Conservation (phyloP, 768 basidiomycete genomes). For the Xerocomellus chrysenteron region DNA sequence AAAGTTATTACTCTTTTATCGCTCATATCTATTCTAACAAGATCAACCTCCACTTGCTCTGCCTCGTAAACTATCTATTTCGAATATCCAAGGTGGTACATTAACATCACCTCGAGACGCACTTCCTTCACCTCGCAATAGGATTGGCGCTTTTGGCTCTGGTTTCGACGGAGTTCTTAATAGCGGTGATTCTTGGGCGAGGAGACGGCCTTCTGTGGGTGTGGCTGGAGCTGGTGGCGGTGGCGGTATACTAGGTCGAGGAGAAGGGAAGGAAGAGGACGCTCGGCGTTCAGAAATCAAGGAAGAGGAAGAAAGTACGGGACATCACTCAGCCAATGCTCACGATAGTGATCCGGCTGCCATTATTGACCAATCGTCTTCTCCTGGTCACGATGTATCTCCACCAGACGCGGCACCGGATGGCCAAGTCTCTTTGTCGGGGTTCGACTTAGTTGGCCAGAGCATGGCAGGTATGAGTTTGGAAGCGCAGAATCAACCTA, state of each 20-base stretch:
- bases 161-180: constrained; percentile 74
- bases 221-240: constrained; percentile 41
- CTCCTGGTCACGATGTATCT: constrained; percentile 9
- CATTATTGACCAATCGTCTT: constrained; percentile 10
- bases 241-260: constrained; percentile 38
- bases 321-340: constrained; percentile 3
- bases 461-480: constrained; percentile 18
- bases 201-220: constrained; percentile 61
- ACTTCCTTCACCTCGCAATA: constrained; percentile 62
- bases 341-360: constrained; percentile 7
- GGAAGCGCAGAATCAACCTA: constrained; percentile 7
- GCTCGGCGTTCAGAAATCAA: constrained; percentile 49
- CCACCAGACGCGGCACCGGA: constrained; percentile 4
- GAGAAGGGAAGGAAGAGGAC: constrained; percentile 39
- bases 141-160: constrained; percentile 54
- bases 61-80: constrained; percentile 70
- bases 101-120: constrained; percentile 57
- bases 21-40: constrained; percentile 30
- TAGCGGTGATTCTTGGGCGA: constrained; percentile 68
- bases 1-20: neutral
- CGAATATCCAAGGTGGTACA: constrained; percentile 52
- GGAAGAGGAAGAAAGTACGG: constrained; percentile 53
- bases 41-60: constrained; percentile 57
- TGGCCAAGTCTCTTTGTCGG: constrained; percentile 10
- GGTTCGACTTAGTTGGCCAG: constrained; percentile 7